Percentiles rank a stretch among this genome's conserved stretches.
phyloP scores from a whole-genome alignment of 192 early-diverging fungal genomes.

The Geranomyces variabilis region DNA sequence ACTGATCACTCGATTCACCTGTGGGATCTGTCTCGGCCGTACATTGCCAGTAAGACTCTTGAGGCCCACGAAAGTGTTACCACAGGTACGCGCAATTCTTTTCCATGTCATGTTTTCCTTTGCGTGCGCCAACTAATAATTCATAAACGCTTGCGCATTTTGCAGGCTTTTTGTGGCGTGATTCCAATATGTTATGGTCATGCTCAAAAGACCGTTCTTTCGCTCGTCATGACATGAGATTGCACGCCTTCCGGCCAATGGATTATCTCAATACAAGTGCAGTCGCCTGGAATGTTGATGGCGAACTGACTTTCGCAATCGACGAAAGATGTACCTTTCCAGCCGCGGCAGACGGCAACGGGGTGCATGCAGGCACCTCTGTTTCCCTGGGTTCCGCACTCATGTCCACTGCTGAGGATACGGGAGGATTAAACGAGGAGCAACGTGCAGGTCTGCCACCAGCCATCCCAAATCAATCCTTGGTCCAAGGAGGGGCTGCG shows the following conservation, averaged over 20 bases:
- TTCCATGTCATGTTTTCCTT: neutral
- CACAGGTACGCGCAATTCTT: slow-evolving; percentile 61
- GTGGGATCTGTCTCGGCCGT: slow-evolving; percentile 73
- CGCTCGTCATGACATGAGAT: slow-evolving; percentile 58
- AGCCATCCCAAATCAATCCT: neutral
- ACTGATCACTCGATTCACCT: slow-evolving; percentile 69
- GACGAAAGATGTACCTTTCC: slow-evolving; percentile 37
- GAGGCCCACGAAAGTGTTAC: slow-evolving; percentile 71
- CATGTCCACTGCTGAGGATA: too few species aligned
- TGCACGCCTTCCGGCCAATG: slow-evolving; percentile 45
- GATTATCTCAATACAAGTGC: slow-evolving; percentile 57
- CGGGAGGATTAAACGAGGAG: neutral
- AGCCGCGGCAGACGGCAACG: too few species aligned
- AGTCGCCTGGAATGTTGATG: slow-evolving; percentile 67
- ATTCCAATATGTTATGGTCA: slow-evolving; percentile 64
- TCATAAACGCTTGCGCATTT: neutral
- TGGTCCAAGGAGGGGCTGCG: neutral
- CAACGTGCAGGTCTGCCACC: neutral
- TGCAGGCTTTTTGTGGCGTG: slow-evolving; percentile 69
- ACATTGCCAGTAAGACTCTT: slow-evolving; percentile 67
- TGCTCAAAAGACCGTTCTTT: slow-evolving; percentile 81
- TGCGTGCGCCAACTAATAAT: neutral
- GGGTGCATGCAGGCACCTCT: too few species aligned
- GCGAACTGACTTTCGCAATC: slow-evolving; percentile 66
- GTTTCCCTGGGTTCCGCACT: too few species aligned